These are phyloP conservation scores for Rachicladosporium sp. DNA, from an alignment of 2,329 filamentous ascomycete species.

Conservation along the genomic window DNA sequence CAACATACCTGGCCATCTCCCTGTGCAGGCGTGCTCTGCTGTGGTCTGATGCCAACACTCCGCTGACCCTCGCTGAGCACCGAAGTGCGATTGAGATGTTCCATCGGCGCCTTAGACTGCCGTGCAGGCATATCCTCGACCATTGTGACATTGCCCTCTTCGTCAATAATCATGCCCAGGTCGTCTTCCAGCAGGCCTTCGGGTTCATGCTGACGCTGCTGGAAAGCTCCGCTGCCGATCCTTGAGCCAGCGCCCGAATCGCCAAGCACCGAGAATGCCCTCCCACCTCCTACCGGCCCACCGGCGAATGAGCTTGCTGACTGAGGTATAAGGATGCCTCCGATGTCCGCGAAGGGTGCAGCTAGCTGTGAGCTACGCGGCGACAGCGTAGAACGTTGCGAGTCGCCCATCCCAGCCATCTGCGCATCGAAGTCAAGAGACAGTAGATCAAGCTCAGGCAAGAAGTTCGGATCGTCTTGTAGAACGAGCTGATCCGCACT, in stretches of 20 bases:
- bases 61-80: conserved; percentile 5
- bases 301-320: conserved; percentile 27
- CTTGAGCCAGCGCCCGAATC: conserved; percentile 26
- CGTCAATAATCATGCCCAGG: conserved; percentile 45
- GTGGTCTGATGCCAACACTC: too few relatives aligned
- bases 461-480: conserved; percentile 70
- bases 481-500: conserved; percentile 63
- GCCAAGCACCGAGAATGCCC: conserved; percentile 29
- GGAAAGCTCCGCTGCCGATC: conserved; percentile 1
- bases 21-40: too few relatives aligned
- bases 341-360: conserved; percentile 19
- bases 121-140: conserved; percentile 7
- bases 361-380: conserved; percentile 20
- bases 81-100: conserved; percentile 4
- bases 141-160: conserved; percentile 42
- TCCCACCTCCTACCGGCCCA: conserved; percentile 24
- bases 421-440: conserved; percentile 42
- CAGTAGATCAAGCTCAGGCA: conserved; percentile 52
- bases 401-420: conserved; percentile 33
- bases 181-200: conserved; percentile 23
- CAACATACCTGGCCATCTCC: too few relatives aligned
- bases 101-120: conserved; percentile 7
- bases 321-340: conserved; percentile 36
- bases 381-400: conserved; percentile 24
- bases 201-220: conserved; percentile 30